Conservation (phyloP, 441 rosid genomes). For the Euphorbia celastroides region DNA sequence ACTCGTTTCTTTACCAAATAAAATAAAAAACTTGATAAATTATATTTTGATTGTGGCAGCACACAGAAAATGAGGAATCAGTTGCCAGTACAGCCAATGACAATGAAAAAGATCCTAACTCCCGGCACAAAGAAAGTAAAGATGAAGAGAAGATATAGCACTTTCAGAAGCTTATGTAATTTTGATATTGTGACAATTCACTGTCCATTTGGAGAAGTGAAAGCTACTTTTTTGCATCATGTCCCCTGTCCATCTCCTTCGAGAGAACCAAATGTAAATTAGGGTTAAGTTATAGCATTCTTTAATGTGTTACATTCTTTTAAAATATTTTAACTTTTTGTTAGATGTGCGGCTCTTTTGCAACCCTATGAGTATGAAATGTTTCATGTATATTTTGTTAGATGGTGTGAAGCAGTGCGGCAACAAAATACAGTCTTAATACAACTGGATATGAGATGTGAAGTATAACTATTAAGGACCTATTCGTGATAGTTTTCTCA, state of each 20-base stretch:
- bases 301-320: neutral
- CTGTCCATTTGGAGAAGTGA: constrained; percentile 1
- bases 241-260: neutral
- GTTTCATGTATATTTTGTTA: no score
- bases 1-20: neutral
- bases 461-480: no score
- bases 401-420: no score
- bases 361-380: no score
- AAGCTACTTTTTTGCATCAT: neutral
- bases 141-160: constrained; percentile 11
- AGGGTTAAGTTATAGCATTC: neutral
- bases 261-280: constrained; percentile 13
- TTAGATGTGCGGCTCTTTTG: no score
- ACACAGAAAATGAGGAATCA: constrained; percentile 34
- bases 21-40: constrained; percentile 7
- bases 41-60: constrained; percentile 31
- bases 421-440: no score
- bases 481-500: no score
- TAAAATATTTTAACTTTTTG: neutral
- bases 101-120: constrained; percentile 20
- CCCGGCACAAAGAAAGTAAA: constrained; percentile 19
- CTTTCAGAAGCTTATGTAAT: constrained; percentile 10
- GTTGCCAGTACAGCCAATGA: constrained; percentile 21
- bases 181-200: neutral
- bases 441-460: no score